Conservation (phyloP, 2,329 filamentous ascomycete genomes). For the Cladosporium colombiae region DNA sequence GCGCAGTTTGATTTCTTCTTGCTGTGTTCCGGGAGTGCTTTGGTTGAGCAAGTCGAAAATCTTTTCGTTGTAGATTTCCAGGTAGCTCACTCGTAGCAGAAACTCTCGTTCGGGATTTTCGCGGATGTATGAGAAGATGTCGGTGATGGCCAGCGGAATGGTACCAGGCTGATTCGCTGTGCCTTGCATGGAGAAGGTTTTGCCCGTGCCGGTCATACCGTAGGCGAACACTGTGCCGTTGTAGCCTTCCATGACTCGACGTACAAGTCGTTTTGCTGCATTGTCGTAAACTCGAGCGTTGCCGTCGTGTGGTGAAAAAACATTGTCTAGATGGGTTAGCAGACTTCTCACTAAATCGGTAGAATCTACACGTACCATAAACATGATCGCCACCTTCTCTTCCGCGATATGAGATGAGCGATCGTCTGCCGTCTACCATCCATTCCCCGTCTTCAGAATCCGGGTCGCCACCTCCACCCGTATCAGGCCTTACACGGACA, state of each 20-base stretch:
- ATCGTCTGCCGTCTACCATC: slow-evolving; percentile 83
- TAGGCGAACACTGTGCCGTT: slow-evolving; percentile 98
- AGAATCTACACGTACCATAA: slow-evolving; percentile 67
- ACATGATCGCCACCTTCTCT: slow-evolving; percentile 90
- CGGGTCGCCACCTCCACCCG: slow-evolving; percentile 57
- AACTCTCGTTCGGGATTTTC: slow-evolving; percentile 96
- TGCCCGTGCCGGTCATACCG: slow-evolving; percentile 97
- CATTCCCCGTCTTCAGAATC: slow-evolving; percentile 74
- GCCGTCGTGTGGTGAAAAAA: slow-evolving; percentile 90
- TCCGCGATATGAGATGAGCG: slow-evolving; percentile 79
- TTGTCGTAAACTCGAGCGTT: slow-evolving; percentile 95
- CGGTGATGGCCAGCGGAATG: slow-evolving; percentile 94
- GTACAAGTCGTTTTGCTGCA: slow-evolving; percentile 87
- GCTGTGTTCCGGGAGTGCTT: slow-evolving; percentile 61
- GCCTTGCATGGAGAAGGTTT: slow-evolving; percentile 99
- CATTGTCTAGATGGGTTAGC: slow-evolving; percentile 69
- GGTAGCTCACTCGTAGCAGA: slow-evolving; percentile 89
- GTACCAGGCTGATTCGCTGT: slow-evolving; percentile 94
- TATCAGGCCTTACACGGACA: slow-evolving; percentile 86
- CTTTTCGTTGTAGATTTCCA: slow-evolving; percentile 98
- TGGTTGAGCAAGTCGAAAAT: slow-evolving; percentile 91
- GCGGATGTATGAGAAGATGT: slow-evolving; percentile 98
- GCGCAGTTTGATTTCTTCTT: slow-evolving; percentile 95
- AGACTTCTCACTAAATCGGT: background rate
- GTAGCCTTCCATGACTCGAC: slow-evolving; percentile 98